Base-by-base conservation (phyloP, 345 rosid species). In the Clarkia xantiana region DNA sequence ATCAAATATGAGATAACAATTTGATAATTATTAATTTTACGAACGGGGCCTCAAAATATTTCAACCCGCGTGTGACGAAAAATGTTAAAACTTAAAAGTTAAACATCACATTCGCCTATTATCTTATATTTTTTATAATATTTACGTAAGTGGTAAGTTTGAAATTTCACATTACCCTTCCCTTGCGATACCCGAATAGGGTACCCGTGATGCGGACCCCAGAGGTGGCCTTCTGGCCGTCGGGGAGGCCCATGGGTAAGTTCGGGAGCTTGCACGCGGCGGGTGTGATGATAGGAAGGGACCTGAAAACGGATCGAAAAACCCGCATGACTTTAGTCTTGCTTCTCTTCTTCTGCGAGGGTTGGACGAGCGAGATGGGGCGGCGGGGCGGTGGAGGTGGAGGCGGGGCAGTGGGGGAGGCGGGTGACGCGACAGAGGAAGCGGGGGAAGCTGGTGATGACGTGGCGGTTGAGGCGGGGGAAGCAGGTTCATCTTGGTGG, bases 221-320 rank as follows among this genome's bases (percentile, higher is more conserved):
- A 2, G 74, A 54, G 10, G 18, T 4, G 13, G 50, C 18, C 4
- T 67, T 63, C 53, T 49, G 61, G 23, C 57, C 18, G 25, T 70
- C 74, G 29, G 54, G 58, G 13, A 67, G 54, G 2, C 55, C 62
- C 0, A 62, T 65, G 0, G 64, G 67, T 51, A 69, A 52, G 15
- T 53, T 59, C 11, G 74, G 69, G 44, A 79, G 41, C 51, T 67
- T 73, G 65, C 82, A 79, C 3, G 36, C 56, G 11, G 36, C 56
- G 11, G 84, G 80, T 10, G 80, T 60, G 11, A 86, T 74, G 47
- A 86, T 82, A 3, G 96, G 93, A 41, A 82, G 71, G 0, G 89
- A 75, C 9, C 84, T 80, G 44, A 86, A 72, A 42, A 78, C 93
- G 0, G 95, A 86, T 50, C 79, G 96, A 16, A 86, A 72, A 23